Evolutionary conservation across 371 early-diverging fungal genomes (phyloP), one percentile per base, ranked within the genome.

Genomic region (Capniomyces stellatus): DNA sequence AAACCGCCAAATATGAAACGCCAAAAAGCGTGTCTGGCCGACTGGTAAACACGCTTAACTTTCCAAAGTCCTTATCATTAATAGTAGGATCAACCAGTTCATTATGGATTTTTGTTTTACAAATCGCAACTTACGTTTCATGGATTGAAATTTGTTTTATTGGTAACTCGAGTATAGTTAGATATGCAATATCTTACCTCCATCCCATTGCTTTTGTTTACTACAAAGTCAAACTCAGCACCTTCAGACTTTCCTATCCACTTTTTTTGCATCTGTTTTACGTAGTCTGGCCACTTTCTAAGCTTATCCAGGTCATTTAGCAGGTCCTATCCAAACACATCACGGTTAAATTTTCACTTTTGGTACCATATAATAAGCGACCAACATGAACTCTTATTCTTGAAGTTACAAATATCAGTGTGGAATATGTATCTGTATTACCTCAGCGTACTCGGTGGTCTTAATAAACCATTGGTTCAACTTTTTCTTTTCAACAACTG

Each of bases 221-320:
- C 35, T 35, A 10, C n/a, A 58, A 87, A 82, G 15, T 75, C 72
- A 48, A 89, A 71, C 59, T 87, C 82, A n/a, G 81, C 81, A 18
- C 91, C 92, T 30, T 68, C 70, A 15, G 83, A 83, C 57, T 79
- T 83, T 12, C 91, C 91, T 42, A 94, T 94, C 95, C 95, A 94
- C 62, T 90, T 79, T n/a, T 73, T 58, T 58, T 94, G 95, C 81
- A 88, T 85, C 53, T 77, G 75, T 55, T 87, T 88, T 0, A 94
- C 92, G 21, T 82, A 71, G 2, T 82, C 78, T 1, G 95, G 95
- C 95, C 95, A 94, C 53, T 82, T 88, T 51, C 80, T 72, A 42
- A 90, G 73, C 12, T 81, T 56, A 29, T 83, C 78, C 80, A 86
- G 75, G 52, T 85, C 92, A 42, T 77, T 69, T 43, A 90, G 71